phyloP scores from a whole-genome alignment of 169 alveolate genomes.

The Ichthyophthirius multifiliis region DNA sequence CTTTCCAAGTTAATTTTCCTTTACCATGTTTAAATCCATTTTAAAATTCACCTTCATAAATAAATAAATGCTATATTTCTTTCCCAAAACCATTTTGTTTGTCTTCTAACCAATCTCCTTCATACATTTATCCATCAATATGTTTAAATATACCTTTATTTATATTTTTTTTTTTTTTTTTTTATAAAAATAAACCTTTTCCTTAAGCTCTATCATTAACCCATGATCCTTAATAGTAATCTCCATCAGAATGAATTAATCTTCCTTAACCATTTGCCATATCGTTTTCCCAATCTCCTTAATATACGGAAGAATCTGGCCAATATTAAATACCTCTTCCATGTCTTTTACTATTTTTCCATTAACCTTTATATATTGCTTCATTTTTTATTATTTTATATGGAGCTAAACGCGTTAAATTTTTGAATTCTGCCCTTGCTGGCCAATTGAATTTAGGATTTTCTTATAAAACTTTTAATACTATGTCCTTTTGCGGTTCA shows the following conservation, averaged over 20 bases:
- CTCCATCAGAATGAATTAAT: constrained; percentile 33
- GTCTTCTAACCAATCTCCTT: constrained; percentile 54
- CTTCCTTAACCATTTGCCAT: constrained; percentile 45
- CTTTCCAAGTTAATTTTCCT: constrained; percentile 62
- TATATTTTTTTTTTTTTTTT: too few relatives aligned
- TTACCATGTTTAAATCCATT: constrained; percentile 62
- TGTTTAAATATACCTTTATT: constrained; percentile 22
- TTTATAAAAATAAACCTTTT: too few relatives aligned
- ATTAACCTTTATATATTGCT: constrained; percentile 45
- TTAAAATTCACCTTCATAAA: constrained; percentile 57
- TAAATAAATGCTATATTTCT: constrained; percentile 60
- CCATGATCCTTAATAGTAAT: constrained; percentile 28
- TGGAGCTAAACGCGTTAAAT: background rate
- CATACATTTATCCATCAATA: constrained; percentile 44
- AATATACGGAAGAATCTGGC: constrained; percentile 32
- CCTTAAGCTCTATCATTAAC: constrained; percentile 20
- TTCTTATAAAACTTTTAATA: background rate
- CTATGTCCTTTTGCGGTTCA: background rate
- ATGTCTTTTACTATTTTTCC: constrained; percentile 50
- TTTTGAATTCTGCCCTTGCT: background rate
- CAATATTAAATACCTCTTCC: constrained; percentile 40
- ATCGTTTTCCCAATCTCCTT: constrained; percentile 47
- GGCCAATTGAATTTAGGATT: background rate
- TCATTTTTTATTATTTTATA: constrained; percentile 8
- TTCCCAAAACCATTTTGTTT: constrained; percentile 56